Evolutionary conservation across 2,329 filamentous ascomycete genomes (phyloP), one percentile per base, ranked within the genome.

Genomic region (Hypoxylon sp.): DNA sequence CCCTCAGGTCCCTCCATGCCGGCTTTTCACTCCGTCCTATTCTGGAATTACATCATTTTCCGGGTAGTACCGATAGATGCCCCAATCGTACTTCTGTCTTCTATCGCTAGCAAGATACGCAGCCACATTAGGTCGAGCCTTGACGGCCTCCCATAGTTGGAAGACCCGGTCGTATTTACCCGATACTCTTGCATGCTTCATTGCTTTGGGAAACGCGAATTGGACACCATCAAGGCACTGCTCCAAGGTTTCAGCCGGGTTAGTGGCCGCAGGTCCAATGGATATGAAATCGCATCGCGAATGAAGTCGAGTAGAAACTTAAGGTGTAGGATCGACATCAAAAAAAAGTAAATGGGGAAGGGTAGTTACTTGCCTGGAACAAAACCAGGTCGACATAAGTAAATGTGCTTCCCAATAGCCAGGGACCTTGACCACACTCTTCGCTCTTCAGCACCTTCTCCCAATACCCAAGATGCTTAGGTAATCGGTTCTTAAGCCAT

Each of bases 301-400:
- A 26, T 11, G 35, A 13, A 42, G 14, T 42, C 14, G 46, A 13
- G 13, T n/a, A 35, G 14, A 26, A 14, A 68, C 6, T 33, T 35
- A 3, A 11, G 17, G 13, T 19, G 37, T 4, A 39, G 11, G 14
- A 58, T 5, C 17, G n/a, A 10, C 26, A 9, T 53, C 9, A 37
- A 26, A 19, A 19, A 31, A 3, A 17, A n/a, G 11, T 26, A 26
- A 5, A 17, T 14, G 39, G 14, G 39, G n/a, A 11, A 24, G 19
- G 3, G 9, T 22, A 13, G 26, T 14, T 24, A 31, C 80, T 59
- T 68, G 90, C 88, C 79, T 93, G 91, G 82, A 91, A 94, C 1
- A 93, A 76, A 1, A 91, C 89, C 50, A 91, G 81, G 76, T 94
- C 92, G 19, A 91, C 92, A 76, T 90, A 92, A 0, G 88, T 92